phyloP scores from a whole-genome alignment of 345 rosid genomes.

The Carallia brachiata region DNA sequence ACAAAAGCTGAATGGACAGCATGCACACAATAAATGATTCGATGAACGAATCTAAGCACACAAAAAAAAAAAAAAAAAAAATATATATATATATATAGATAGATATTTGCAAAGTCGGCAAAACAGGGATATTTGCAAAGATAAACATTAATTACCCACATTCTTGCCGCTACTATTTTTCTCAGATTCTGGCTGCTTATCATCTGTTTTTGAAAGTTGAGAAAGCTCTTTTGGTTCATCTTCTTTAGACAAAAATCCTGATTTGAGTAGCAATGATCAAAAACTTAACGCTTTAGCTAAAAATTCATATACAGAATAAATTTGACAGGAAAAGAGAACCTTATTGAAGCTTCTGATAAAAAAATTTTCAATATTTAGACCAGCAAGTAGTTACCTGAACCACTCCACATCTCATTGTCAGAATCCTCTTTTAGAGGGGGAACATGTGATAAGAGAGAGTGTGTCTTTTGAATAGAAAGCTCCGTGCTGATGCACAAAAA shows the following conservation, averaged over 20 bases:
- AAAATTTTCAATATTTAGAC: background rate
- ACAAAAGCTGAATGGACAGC: conserved; percentile 46
- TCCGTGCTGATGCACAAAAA: conserved; percentile 40
- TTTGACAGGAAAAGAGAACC: too few species aligned
- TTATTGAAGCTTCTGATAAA: background rate
- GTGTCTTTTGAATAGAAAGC: conserved; percentile 45
- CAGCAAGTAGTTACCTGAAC: conserved; percentile 52
- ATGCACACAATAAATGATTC: background rate
- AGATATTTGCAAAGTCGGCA: background rate
- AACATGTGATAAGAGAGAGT: conserved; percentile 51
- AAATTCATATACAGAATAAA: background rate
- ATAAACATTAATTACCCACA: conserved; percentile 38
- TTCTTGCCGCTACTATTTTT: conserved; percentile 24
- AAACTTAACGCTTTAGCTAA: background rate
- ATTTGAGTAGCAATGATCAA: conserved; percentile 5
- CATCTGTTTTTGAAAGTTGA: conserved; percentile 24
- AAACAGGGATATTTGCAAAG: background rate
- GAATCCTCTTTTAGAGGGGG: conserved; percentile 51
- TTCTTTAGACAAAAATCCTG: conserved; percentile 29
- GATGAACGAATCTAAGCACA: background rate
- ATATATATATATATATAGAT: too few species aligned
- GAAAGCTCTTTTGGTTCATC: conserved; percentile 16
- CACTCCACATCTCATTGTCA: conserved; percentile 74
- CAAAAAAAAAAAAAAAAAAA: background rate
- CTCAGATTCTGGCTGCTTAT: conserved; percentile 36